Evolutionary conservation across 75 land plant genomes (phyloP), one percentile per base, ranked within the genome.

Genomic region (Azolla pinnata): DNA sequence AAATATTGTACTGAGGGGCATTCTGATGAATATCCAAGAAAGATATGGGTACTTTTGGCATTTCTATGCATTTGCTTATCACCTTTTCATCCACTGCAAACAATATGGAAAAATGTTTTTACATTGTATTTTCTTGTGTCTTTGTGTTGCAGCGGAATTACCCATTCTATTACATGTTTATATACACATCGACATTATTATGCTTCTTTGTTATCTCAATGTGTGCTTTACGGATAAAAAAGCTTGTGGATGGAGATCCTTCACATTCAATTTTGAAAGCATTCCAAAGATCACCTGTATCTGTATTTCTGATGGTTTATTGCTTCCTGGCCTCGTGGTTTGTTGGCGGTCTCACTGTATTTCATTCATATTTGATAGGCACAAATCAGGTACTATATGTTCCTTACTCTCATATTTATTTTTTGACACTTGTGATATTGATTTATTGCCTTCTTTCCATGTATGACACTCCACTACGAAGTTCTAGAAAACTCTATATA

Each of bases 261-360:
- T 14, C 21, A n/a, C 54, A 50, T 16, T 26, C 27, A 12, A 8
- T 71, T 1, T 76, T 63, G 78, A 67, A 47, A 16, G 64, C 72
- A 42, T 56, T 85, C 72, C 48, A 27, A 49, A 44, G 48, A 16
- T 67, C 78, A 31, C 57, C 72, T 25, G 44, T 68, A 24, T 83
- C 87, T 10, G 66, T 69, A 34, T 26, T 74, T 21, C 79, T 85
- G 23, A 80, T 85, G 28, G 70, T 65, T 1, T 85, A 83, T 54
- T 69, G 80, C 44, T 85, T 85, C 53, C 57, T 83, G 21, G 71
- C 75, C 0, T 72, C 82, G 4, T 85, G 89, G 89, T 85, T 85
- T 59, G 89, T 85, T 62, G 89, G 87, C 14, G 89, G 89, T 23
- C 81, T 85, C 21, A 79, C 83, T 0, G 54, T 67, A 18, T 85